phyloP scores from a whole-genome alignment of 202 grass and related monocot species.

The Brachypodium distachyon region DNA sequence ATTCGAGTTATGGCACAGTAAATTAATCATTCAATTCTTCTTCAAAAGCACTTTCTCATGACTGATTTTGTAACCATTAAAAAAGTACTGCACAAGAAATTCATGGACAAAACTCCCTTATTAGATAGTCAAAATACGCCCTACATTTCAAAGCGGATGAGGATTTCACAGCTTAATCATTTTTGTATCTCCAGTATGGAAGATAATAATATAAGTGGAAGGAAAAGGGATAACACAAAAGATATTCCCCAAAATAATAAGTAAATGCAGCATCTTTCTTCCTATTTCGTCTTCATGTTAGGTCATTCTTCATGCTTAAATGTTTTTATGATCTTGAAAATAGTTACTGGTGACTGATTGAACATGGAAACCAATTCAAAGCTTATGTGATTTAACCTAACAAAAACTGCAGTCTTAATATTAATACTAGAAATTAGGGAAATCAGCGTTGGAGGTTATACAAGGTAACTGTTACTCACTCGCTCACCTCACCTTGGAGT shows the following conservation, averaged over 20 bases:
- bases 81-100: no score
- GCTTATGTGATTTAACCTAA: background rate
- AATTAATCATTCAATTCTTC: no score
- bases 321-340: background rate
- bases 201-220: background rate
- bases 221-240: background rate
- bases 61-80: no score
- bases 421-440: background rate
- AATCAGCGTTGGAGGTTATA: background rate
- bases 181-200: background rate
- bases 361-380: background rate
- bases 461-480: background rate
- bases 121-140: no score
- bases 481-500: background rate
- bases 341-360: background rate
- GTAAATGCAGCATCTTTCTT: background rate
- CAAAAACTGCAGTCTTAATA: background rate
- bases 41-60: no score
- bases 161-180: background rate
- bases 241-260: background rate
- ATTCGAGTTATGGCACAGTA: no score
- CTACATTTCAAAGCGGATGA: no score
- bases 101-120: no score
- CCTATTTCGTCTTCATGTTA: background rate
- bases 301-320: background rate